Base-by-base conservation (phyloP, 2,329 filamentous ascomycete genomes). In the Hymenoscyphus occultus region DNA sequence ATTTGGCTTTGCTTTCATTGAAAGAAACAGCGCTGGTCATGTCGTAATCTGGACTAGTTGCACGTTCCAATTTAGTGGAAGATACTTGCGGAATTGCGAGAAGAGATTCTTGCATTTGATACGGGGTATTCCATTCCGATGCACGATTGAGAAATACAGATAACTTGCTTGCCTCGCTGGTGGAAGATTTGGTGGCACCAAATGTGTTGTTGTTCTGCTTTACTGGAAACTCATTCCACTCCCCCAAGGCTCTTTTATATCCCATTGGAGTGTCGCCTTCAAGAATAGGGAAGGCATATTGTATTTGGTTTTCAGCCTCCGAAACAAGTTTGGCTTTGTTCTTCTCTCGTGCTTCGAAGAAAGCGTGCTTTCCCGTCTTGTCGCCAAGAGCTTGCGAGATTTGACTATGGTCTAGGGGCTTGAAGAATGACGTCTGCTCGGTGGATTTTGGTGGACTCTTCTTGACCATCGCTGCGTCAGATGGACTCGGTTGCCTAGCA, bases 391-490 rank as follows among this genome's bases (percentile, higher is more conserved):
- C 62, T 45, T 69, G 69, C 5, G 65, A 58, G 51, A 63, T 60
- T n/a, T 60, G 56, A 48, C 61, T 59, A 31, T 62, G 63, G 16
- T 61, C 54, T 60, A 13, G 28, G 35, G 31, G 48, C 40, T 63
- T 60, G 10, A 60, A 28, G 31, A 54, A 7, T n/a, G 40, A 39
- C 1, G 51, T 39, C 31, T 64, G 45, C 1, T 54, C 32, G 59
- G 39, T 12, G 16, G 57, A 42, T 35, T 56, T 31, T 19, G 63
- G 60, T 39, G 63, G 60, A 59, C 54, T 19, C 13, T 64, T 60
- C 62, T 77, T 78, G 22, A 73, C 74, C 74, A 78, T 75, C 56
- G 77, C 77, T 22, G 76, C 76, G 66, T 78, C 76, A 9, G 77
- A 78, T 59, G 76, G 77, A 68, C 77, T 78, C 56, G 75, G 72